Base-by-base conservation (phyloP, 2,329 filamentous ascomycete species). In the Tolypocladium album region DNA sequence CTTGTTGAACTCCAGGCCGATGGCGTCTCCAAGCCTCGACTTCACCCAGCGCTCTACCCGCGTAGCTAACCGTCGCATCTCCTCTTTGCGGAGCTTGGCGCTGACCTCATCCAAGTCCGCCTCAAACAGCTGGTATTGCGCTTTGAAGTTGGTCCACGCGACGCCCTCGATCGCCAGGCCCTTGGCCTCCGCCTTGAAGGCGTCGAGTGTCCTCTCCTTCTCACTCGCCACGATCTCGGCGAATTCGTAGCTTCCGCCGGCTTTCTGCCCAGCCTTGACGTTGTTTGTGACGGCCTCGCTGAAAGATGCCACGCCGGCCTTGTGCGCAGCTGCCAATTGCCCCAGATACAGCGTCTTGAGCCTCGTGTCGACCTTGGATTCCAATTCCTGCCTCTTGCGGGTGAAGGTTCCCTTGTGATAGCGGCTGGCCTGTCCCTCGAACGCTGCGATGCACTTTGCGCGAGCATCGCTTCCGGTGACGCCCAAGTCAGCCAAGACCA, bases 401-500 rank as follows among this genome's bases (percentile, higher is more conserved):
- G 85, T 81, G 73, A 94, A 99, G 20, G 99, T 94, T 22, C 88
- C 92, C 77, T 97, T 97, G 79, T 97, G 94, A 72, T 99, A 99
- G 64, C 94, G 83, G 71, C 92, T 92, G 1, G 94, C 94, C 71
- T 96, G 91, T 0, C 83, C 84, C 71, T 96, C 91, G 68, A 99
- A 99, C n/a, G 85, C 85, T 67, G 88, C 88, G 62, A 97, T 78
- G 39, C 88, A 87, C 67, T 88, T 88, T 53, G 80, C 76, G 47
- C 95, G 85, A 8, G 92, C 87, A 39, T 78, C 75, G 59, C 85
- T 87, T 77, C 96, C 93, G 0, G 82, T 83, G 15, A 78, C 74
- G 50, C 94, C 94, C 8, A 99, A 80, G 45, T 89, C 86, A 0
- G 85, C 76, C 31, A 99, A 79, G 7, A 97, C 85, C 22, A 84